Conservation (phyloP, 305 asterid species). For the Rubia tinctorum region DNA sequence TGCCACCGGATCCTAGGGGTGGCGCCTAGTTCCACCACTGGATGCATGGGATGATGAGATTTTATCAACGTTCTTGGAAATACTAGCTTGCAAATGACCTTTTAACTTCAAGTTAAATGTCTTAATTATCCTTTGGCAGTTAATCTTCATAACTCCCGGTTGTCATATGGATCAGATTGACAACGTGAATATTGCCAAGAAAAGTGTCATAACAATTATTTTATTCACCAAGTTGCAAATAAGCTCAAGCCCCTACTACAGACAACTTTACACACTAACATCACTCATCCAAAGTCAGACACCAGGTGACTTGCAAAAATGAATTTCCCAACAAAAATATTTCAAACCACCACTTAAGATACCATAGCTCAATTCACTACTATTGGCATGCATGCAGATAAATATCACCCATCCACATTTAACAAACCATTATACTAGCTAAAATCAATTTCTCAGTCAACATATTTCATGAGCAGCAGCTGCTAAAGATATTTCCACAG, state of each 20-base stretch:
- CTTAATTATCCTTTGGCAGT: background rate
- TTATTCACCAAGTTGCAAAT: background rate
- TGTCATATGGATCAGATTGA: too few species aligned
- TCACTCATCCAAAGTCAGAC: background rate
- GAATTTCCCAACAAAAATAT: background rate
- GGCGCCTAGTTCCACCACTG: too few species aligned
- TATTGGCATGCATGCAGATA: background rate
- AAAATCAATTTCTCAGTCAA: background rate
- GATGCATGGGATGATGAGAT: too few species aligned
- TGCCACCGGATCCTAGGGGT: too few species aligned
- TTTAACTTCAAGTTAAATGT: background rate
- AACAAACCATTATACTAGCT: background rate
- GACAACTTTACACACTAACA: background rate
- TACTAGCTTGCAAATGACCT: background rate
- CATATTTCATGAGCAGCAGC: too few species aligned
- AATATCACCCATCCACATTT: background rate
- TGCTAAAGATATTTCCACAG: background rate
- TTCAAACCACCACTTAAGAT: background rate
- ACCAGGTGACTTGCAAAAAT: background rate
- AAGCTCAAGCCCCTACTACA: background rate
- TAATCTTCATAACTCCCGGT: background rate
- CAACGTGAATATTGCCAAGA: too few species aligned
- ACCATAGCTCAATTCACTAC: background rate
- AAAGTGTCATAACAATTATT: too few species aligned
- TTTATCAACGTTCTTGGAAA: background rate